A percentile compares a stretch with the other conserved stretches of the same genome.
phyloP scores from a whole-genome alignment of 2,329 filamentous ascomycete genomes.

The Tolypocladium guangdongense region DNA sequence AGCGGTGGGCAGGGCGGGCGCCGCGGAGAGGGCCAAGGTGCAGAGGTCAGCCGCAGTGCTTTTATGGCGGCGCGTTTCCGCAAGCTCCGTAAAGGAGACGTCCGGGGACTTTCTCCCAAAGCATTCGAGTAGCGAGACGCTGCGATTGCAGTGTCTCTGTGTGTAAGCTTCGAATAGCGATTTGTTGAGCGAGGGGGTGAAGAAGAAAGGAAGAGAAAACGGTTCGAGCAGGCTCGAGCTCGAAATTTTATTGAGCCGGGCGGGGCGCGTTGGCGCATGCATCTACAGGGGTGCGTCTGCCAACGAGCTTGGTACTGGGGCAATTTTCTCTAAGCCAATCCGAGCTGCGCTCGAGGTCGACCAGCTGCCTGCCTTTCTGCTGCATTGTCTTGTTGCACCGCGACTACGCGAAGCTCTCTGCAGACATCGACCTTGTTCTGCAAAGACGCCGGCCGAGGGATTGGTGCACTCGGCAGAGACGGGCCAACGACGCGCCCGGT shows the following conservation, averaged over 20 bases:
- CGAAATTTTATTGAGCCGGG: constrained; percentile 15
- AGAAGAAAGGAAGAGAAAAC: constrained; percentile 20
- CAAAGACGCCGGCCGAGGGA: neutral
- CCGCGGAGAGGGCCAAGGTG: constrained; percentile 40
- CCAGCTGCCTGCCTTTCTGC: constrained; percentile 5
- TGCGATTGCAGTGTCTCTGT: constrained; percentile 49
- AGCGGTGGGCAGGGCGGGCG: constrained; percentile 31
- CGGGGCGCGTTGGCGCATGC: constrained; percentile 9
- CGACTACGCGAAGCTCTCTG: neutral
- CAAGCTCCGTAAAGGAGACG: constrained; percentile 46
- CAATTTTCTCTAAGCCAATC: constrained; percentile 13
- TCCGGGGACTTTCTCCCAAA: constrained; percentile 99
- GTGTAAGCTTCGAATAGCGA: constrained; percentile 99
- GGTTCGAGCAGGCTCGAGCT: constrained; percentile 1
- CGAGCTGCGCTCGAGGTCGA: constrained; percentile 9
- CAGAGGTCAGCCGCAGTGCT: constrained; percentile 86
- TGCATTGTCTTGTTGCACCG: neutral
- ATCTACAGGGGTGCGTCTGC: constrained; percentile 7
- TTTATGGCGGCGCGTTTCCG: constrained; percentile 99
- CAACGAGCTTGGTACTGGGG: constrained; percentile 1
- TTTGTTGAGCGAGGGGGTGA: constrained; percentile 91
- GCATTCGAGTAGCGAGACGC: constrained; percentile 38
- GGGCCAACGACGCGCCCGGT: neutral
- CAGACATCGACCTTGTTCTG: neutral
- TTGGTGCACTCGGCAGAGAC: neutral